Evolutionary conservation across 78 protist species (phyloP).

Genomic region (Planoprotostelium fungivorum): DNA sequence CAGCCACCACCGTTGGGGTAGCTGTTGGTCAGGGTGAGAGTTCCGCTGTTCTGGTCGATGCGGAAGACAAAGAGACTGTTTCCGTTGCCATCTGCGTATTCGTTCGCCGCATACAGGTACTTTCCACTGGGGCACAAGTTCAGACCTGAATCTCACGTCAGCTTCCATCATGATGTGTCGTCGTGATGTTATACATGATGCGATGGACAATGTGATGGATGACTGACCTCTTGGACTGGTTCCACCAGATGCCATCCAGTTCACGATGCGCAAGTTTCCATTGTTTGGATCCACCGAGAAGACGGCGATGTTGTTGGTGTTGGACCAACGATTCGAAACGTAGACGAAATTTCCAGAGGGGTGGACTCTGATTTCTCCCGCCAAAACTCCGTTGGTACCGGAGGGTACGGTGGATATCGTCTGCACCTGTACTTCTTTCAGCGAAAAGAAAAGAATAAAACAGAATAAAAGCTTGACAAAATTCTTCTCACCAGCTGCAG

Average conservation of each 20-base stretch:
- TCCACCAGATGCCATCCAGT: background rate
- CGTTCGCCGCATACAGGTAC: background rate
- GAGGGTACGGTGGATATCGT: background rate
- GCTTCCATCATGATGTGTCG: background rate
- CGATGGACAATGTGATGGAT: too few species aligned
- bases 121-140: background rate
- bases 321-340: background rate
- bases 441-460: too few species aligned
- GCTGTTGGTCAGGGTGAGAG: background rate
- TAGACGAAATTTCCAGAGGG: background rate
- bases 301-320: background rate
- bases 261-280: background rate
- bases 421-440: too few species aligned
- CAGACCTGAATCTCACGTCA: too few species aligned
- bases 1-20: background rate
- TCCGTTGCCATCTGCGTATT: background rate
- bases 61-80: background rate
- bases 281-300: background rate
- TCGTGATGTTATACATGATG: background rate
- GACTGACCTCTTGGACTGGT: background rate
- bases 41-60: background rate
- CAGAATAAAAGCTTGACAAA: background rate
- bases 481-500: background rate
- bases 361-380: background rate
- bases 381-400: background rate